Conservation (phyloP, 2,329 filamentous ascomycete genomes). For the Fusarium chlamydosporum region DNA sequence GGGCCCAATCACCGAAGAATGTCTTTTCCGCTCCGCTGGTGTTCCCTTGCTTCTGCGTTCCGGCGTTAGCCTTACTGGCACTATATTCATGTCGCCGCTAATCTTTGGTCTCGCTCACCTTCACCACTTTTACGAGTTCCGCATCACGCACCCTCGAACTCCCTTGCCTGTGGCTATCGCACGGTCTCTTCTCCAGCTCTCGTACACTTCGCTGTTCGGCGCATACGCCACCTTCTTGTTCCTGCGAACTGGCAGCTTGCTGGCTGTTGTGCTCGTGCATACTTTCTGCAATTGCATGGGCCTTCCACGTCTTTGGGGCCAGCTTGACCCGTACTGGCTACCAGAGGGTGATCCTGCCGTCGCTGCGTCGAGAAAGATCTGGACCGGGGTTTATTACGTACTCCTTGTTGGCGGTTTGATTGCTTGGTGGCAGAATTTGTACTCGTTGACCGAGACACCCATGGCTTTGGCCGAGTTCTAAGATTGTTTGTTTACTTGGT, state of each 20-base stretch:
- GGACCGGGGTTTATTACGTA: constrained; percentile 85
- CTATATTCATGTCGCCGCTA: constrained; percentile 85
- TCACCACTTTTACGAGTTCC: constrained; percentile 97
- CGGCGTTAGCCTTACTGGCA: constrained; percentile 67
- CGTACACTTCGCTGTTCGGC: constrained; percentile 93
- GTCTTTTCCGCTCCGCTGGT: constrained; percentile 90
- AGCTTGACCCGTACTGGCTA: constrained; percentile 70
- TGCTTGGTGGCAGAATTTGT: constrained; percentile 79
- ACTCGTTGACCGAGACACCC: constrained; percentile 74
- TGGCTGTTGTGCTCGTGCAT: constrained; percentile 82
- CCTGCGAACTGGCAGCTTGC: constrained; percentile 84
- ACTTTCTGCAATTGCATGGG: constrained; percentile 95
- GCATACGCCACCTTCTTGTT: constrained; percentile 93
- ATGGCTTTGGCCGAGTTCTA: constrained; percentile 52
- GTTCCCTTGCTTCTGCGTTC: constrained; percentile 86
- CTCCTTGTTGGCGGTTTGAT: constrained; percentile 79
- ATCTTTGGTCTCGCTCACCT: constrained; percentile 94
- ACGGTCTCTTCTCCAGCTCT: constrained; percentile 85
- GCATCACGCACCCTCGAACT: constrained; percentile 80
- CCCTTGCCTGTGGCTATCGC: constrained; percentile 73
- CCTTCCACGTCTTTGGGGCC: constrained; percentile 86
- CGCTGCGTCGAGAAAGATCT: constrained; percentile 57
- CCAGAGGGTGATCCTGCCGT: constrained; percentile 43
- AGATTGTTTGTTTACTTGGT: constrained; percentile 31
- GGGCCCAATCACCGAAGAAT: constrained; percentile 92